Evolutionary conservation across 345 rosid genomes (phyloP).

Genomic region (Syzygium aqueum): DNA sequence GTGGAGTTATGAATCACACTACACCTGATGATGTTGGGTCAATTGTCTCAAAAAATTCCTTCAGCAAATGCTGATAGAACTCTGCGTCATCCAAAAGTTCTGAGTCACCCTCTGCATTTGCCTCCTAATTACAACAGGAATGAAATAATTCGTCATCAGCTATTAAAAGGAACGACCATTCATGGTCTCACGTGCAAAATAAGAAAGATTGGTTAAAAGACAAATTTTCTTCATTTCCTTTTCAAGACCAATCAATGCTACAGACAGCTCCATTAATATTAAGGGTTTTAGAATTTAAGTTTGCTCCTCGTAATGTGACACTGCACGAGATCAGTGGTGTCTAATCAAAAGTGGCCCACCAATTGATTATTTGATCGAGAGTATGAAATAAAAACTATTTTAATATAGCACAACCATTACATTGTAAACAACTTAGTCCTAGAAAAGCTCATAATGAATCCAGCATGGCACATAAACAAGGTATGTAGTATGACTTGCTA

Average conservation of each 20-base stretch:
- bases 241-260: not conserved
- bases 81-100: constrained; percentile 85
- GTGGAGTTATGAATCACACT: not conserved
- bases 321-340: not conserved
- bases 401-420: not conserved
- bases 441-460: not conserved
- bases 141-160: not conserved
- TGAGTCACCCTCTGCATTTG: constrained; percentile 57
- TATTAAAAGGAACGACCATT: not conserved
- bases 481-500: not conserved
- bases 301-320: not conserved
- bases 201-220: not conserved
- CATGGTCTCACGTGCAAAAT: not conserved
- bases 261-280: not conserved
- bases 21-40: constrained; percentile 69
- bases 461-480: not conserved
- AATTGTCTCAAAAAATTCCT: constrained; percentile 72
- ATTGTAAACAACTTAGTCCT: not conserved
- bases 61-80: constrained; percentile 78
- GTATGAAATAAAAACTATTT: not conserved
- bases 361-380: not conserved
- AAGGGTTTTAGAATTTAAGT: not conserved
- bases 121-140: constrained; percentile 30
- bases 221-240: not conserved
- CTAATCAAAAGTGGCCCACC: not conserved